Conservation (phyloP, 768 basidiomycete genomes). For the Neoboletus magnificus region DNA sequence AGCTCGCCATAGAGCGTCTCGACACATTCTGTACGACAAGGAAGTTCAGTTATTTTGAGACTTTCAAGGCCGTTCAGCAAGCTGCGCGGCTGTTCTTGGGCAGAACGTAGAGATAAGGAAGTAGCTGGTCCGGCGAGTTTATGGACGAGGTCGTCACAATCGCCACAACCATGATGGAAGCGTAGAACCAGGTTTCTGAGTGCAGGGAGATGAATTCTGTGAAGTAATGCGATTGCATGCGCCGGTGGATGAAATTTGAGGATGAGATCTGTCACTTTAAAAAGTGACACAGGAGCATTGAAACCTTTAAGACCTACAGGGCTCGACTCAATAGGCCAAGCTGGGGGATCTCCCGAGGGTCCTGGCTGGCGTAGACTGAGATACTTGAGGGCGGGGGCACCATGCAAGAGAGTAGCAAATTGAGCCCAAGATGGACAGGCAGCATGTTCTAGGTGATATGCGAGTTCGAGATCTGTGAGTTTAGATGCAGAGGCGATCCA, state of each 20-base stretch:
- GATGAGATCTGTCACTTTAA: constrained; percentile 30
- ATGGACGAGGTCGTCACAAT: constrained; percentile 48
- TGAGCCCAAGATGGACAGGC: constrained; percentile 56
- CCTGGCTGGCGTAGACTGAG: constrained; percentile 59
- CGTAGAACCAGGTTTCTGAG: constrained; percentile 44
- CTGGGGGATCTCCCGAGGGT: constrained; percentile 41
- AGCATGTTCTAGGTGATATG: constrained; percentile 60
- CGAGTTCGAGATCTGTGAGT: constrained; percentile 53
- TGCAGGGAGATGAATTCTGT: constrained; percentile 32
- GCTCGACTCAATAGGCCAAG: constrained; percentile 31
- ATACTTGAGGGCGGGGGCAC: constrained; percentile 50
- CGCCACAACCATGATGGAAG: constrained; percentile 46
- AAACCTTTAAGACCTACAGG: constrained; percentile 22
- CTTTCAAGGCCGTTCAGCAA: constrained; percentile 45
- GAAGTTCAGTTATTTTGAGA: constrained; percentile 52
- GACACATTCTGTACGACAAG: constrained; percentile 36
- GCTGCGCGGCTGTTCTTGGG: constrained; percentile 34
- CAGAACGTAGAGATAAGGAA: constrained; percentile 30
- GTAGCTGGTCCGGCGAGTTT: constrained; percentile 34
- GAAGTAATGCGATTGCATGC: constrained; percentile 31
- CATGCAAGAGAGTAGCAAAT: constrained; percentile 49
- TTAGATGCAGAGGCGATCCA: constrained; percentile 23
- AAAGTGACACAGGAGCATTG: constrained; percentile 29
- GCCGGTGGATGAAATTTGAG: constrained; percentile 54
- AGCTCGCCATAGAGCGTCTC: constrained; percentile 47